These are phyloP conservation scores for Blastobotrys niveus DNA, from an alignment of 1,139 yeast species.

Conservation along the genomic window DNA sequence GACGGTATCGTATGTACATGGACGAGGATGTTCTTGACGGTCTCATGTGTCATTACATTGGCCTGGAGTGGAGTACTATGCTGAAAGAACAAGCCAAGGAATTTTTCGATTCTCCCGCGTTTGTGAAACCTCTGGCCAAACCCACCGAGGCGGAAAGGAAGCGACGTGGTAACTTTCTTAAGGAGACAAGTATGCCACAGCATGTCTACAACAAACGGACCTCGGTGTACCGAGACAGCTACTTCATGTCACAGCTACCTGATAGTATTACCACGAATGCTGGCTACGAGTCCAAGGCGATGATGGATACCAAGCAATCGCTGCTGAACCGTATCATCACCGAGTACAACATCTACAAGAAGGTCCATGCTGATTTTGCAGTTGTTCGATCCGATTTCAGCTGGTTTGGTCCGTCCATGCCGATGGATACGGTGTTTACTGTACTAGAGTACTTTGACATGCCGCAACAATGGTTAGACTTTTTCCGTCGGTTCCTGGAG, in stretches of 20 bases:
- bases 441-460: constrained; percentile 19
- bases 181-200: neutral
- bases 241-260: constrained; percentile 10
- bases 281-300: constrained; percentile 3
- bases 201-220: neutral
- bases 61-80: constrained; percentile 13
- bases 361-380: constrained; percentile 16
- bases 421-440: constrained; percentile 16
- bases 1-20: constrained; percentile 19
- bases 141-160: constrained; percentile 4
- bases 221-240: neutral
- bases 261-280: constrained; percentile 1
- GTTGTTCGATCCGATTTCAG: constrained; percentile 21
- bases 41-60: constrained; percentile 17
- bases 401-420: constrained; percentile 22
- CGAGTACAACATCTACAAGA: constrained; percentile 15
- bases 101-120: constrained; percentile 10
- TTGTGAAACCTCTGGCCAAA: constrained; percentile 8
- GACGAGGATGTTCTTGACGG: constrained; percentile 20
- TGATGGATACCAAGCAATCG: constrained; percentile 11
- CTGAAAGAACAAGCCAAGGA: constrained; percentile 1
- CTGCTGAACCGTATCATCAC: constrained; percentile 12
- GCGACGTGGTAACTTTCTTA: neutral
- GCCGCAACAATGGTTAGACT: constrained; percentile 17
- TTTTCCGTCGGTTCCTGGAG: constrained; percentile 16